Base-by-base conservation (phyloP, 1,284 basidiomycete species). In the Boletus mariae region DNA sequence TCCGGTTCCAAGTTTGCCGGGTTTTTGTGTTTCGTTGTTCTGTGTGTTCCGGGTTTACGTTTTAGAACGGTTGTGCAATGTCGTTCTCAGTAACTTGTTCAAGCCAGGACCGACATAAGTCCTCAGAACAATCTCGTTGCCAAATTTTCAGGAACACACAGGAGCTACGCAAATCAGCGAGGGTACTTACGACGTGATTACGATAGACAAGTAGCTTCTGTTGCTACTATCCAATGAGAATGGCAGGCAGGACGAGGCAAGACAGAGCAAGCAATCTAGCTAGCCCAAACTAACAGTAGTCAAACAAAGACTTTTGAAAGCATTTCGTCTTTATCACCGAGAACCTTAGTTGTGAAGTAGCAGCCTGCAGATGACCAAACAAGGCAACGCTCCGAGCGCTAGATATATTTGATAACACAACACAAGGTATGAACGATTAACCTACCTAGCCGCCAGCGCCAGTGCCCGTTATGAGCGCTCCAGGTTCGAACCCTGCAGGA, bases 371-470 rank as follows among this genome's bases (percentile, higher is more conserved):
- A 20, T 15, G 37, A 38, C 37, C 37, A 38, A 38, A 38, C 26
- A 47, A 23, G 56, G 52, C 31, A 55, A 41, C 3, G 46, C 44
- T 15, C 59, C 51, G 13, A 61, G 26, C 3, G 59, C 37, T 20
- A 59, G 5, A 61, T 17, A 61, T 53, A 23, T 61, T 53, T 61
- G 34, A 34, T 35, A 35, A 42, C 11, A 1, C 20, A 32, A 20
- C 12, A 12, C 53, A 13, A 55, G 35, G 35, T 29, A 47, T 4
- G 8, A 45, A 38, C 10, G 28, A 20, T 31, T 20, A 13, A 20
- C 25, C 5, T 45, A 38, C 37, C 32, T n/a, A 37, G 35, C 37
- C 1, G 15, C 31, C 26, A 60, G 51, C 59, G 58, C 59, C 59
- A 61, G 11, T 53, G 51, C 59, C 59, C 59, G 20, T 11, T 15